These are phyloP conservation scores for Neocucurbitaria cava DNA, from an alignment of 2,329 filamentous ascomycete genomes.

Conservation along the genomic window DNA sequence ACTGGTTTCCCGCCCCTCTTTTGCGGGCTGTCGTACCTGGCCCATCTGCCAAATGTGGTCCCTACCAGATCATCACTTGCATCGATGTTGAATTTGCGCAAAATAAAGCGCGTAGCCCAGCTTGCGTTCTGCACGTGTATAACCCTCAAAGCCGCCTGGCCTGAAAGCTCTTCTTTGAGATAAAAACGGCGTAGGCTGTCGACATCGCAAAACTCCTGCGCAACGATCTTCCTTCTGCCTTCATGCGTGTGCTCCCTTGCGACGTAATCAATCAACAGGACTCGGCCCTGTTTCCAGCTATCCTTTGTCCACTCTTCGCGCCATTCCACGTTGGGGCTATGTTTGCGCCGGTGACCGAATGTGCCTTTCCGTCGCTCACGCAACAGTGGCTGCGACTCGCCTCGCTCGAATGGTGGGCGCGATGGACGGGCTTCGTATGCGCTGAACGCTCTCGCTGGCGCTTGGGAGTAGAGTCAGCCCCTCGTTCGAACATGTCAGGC, in stretches of 20 bases:
- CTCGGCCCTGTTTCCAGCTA: slow-evolving; percentile 52
- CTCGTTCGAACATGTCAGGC: background rate
- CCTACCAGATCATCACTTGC: slow-evolving; percentile 56
- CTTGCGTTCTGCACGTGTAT: slow-evolving; percentile 62
- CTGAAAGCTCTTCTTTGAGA: slow-evolving; percentile 41
- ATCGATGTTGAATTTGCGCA: slow-evolving; percentile 62
- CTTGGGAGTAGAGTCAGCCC: slow-evolving; percentile 5
- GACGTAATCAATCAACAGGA: slow-evolving; percentile 61
- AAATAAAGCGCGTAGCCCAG: slow-evolving; percentile 58
- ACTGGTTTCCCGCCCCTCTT: slow-evolving; percentile 59
- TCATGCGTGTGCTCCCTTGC: slow-evolving; percentile 46
- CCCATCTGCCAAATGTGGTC: slow-evolving; percentile 59
- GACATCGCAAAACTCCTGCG: slow-evolving; percentile 57
- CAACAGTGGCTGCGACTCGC: slow-evolving; percentile 13
- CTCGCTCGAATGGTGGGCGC: slow-evolving; percentile 13
- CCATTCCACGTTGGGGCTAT: slow-evolving; percentile 48
- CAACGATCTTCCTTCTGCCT: slow-evolving; percentile 53
- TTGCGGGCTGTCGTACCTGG: slow-evolving; percentile 56
- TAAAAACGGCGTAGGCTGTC: slow-evolving; percentile 56
- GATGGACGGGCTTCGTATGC: slow-evolving; percentile 4
- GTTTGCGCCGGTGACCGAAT: slow-evolving; percentile 38
- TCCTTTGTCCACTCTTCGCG: slow-evolving; percentile 45
- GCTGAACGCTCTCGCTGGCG: slow-evolving; percentile 23
- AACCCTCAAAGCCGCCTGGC: slow-evolving; percentile 48
- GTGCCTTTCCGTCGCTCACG: slow-evolving; percentile 27